A percentile compares a stretch with the other conserved stretches of the same genome.
Conservation (phyloP, 768 basidiomycete genomes). For the Suillus sp. region DNA sequence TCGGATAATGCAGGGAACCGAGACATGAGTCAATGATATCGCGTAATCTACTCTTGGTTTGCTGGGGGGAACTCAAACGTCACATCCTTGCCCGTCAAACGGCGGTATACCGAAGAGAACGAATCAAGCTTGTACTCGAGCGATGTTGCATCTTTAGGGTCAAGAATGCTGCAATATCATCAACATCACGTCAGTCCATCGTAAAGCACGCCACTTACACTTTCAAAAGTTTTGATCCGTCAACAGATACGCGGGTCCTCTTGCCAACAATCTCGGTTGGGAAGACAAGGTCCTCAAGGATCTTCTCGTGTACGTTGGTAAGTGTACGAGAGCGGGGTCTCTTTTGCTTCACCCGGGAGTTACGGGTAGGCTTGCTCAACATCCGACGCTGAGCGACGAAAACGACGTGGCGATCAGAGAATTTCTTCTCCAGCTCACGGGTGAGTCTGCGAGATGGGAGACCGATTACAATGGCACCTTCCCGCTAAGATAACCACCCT, state of each 20-base stretch:
- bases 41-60: conserved; percentile 61
- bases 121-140: conserved; percentile 99
- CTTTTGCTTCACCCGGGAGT: conserved; percentile 92
- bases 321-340: conserved; percentile 96
- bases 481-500: background rate
- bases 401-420: conserved; percentile 98
- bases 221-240: conserved; percentile 95
- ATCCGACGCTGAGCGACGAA: conserved; percentile 99
- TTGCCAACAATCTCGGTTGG: conserved; percentile 99
- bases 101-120: conserved; percentile 95
- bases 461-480: conserved; percentile 15
- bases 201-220: conserved; percentile 66
- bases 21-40: conserved; percentile 38
- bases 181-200: conserved; percentile 16
- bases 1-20: conserved; percentile 22
- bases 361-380: conserved; percentile 95
- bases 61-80: conserved; percentile 89
- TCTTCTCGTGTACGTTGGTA: conserved; percentile 96
- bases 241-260: conserved; percentile 90
- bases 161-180: conserved; percentile 71
- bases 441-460: conserved; percentile 69
- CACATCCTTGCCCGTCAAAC: conserved; percentile 95
- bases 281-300: conserved; percentile 98
- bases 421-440: conserved; percentile 99
- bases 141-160: conserved; percentile 96